Percentiles rank a stretch among this genome's conserved stretches.
Evolutionary conservation across 2,329 filamentous ascomycete genomes (phyloP).

Genomic region (Alternaria conjuncta): DNA sequence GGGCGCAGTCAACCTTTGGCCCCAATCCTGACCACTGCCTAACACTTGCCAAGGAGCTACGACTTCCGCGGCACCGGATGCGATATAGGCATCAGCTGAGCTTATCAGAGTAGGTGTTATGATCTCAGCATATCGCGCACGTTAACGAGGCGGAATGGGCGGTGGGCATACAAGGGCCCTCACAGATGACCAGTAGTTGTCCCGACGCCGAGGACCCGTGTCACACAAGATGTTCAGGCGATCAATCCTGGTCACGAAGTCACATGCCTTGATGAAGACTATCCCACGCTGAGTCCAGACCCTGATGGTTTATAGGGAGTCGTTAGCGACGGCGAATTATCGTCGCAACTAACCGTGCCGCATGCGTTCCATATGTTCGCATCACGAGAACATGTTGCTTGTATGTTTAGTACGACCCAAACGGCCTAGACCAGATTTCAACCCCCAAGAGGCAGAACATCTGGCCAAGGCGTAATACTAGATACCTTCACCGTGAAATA

Average conservation of each 20-base stretch:
- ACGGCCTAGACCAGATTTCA: not conserved
- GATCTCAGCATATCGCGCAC: not conserved
- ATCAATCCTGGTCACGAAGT: not conserved
- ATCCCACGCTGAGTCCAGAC: not conserved
- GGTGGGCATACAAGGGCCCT: not conserved
- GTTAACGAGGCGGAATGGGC: not conserved
- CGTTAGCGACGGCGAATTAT: not conserved
- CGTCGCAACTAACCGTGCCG: not conserved
- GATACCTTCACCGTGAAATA: not conserved
- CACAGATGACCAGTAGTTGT: constrained; percentile 5
- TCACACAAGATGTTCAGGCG: constrained; percentile 8
- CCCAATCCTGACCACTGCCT: constrained; percentile 15
- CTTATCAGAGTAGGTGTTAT: constrained; percentile 4
- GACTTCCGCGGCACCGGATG: constrained; percentile 11
- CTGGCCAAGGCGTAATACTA: not conserved
- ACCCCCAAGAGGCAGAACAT: not conserved
- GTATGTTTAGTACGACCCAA: not conserved
- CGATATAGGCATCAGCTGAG: constrained; percentile 21
- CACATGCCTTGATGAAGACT: not conserved
- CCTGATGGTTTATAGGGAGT: not conserved
- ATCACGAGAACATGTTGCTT: not conserved
- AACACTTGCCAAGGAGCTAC: constrained; percentile 10
- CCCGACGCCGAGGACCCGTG: constrained; percentile 1
- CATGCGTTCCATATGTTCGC: not conserved
- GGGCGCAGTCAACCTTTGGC: constrained; percentile 16